Conservation (phyloP, 2,329 filamentous ascomycete genomes). For the Xenoacremonium recifei region DNA sequence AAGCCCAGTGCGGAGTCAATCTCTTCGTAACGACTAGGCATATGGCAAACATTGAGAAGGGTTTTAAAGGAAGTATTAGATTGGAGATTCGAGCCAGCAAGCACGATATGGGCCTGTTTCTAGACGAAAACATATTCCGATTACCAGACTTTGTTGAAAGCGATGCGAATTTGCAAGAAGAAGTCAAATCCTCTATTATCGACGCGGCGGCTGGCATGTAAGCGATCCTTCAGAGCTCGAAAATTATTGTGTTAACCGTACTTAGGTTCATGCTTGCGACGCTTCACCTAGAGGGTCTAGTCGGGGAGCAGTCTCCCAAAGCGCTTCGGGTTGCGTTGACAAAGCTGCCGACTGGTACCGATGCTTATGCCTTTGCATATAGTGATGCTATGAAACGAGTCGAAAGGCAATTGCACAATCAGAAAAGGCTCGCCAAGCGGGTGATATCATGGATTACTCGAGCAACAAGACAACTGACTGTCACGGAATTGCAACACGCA, state of each 20-base stretch:
- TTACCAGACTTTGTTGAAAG: slow-evolving; percentile 3
- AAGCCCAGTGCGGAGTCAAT: background rate
- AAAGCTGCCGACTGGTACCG: slow-evolving; percentile 26
- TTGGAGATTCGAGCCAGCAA: slow-evolving; percentile 11
- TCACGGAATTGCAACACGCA: slow-evolving; percentile 38
- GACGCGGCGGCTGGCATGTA: slow-evolving; percentile 2
- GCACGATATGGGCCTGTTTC: slow-evolving; percentile 7
- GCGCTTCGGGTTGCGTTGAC: slow-evolving; percentile 29
- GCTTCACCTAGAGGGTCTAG: slow-evolving; percentile 8
- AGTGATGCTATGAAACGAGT: slow-evolving; percentile 41
- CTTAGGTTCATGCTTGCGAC: slow-evolving; percentile 14
- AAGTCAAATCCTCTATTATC: slow-evolving; percentile 4
- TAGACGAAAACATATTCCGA: slow-evolving; percentile 1
- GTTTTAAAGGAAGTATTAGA: background rate
- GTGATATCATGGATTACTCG: background rate
- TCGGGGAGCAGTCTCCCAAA: background rate
- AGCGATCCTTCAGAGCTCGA: background rate
- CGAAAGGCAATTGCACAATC: slow-evolving; percentile 4
- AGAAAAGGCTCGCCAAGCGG: background rate
- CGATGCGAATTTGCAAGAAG: slow-evolving; percentile 3
- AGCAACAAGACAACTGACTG: background rate
- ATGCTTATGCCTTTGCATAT: slow-evolving; percentile 38
- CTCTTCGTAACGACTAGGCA: slow-evolving; percentile 1
- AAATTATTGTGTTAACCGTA: background rate
- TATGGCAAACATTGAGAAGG: background rate